Evolutionary conservation across 2,329 filamentous ascomycete species (phyloP), one percentile per base, ranked within the genome.

Genomic region (Aspergillus intermedius): DNA sequence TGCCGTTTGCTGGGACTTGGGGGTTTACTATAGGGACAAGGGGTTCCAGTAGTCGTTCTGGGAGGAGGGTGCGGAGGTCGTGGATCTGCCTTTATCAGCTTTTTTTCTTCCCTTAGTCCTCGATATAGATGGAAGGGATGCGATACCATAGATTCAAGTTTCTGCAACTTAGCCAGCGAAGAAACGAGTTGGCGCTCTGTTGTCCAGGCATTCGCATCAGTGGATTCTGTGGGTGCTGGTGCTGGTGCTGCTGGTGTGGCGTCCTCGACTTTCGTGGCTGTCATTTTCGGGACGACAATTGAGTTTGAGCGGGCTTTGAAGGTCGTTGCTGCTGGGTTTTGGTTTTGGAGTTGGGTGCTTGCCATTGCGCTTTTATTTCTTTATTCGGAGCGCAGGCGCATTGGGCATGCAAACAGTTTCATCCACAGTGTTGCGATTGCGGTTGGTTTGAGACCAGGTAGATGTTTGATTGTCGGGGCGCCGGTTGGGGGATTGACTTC

Each of bases 31-130:
- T 63, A n/a, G 69, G 67, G 3, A 60, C 55, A 10, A 73, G 49
- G 3, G 71, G 70, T 10, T 69, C 67, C 32, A 73, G 56, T 9
- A 74, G 50, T 22, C 68, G 67, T 17, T 64, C 65, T 3, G 72
- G 72, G 25, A 74, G 57, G 15, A 74, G 58, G 21, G 61, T 63
- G 42, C 72, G 72, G 13, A 75, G 60, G 52, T 67, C 61, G 46
- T 72, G 69, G 45, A 74, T 70, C 71, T 74, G 46, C 12, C 5
- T 7, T 15, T 9, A 42, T 41, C 17, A 15, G 19, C 43, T 17
- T 40, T 8, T 35, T 8, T 17, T 47, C 21, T 5, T n/a, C n/a
- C n/a, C n/a, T 5, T 5, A 22, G 5, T 22, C 5, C 22, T 1
- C 9, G 13, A 23, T 41, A 40, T 17, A 19, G 17, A 25, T 28